Evolutionary conservation across 805 yeast species (phyloP).

Genomic region (Suhomyces kilbournensis): DNA sequence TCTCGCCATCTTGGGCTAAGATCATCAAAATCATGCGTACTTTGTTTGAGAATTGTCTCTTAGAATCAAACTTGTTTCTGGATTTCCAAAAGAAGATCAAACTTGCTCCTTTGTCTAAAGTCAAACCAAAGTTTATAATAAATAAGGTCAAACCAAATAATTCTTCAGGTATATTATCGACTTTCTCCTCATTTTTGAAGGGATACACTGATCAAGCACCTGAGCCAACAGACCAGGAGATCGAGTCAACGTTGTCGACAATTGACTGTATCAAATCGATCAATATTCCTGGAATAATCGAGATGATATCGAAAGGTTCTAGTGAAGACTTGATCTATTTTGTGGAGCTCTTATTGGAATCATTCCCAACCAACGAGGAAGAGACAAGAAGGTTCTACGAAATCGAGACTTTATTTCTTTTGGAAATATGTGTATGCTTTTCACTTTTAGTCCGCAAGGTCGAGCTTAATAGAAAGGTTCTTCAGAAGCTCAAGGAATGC

Average conservation of each 20-base stretch:
- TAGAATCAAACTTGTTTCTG: conserved; percentile 58
- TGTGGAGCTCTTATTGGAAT: conserved; percentile 22
- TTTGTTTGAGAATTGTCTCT: conserved; percentile 68
- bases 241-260: conserved; percentile 79
- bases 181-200: conserved; percentile 87
- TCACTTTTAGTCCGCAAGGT: conserved; percentile 27
- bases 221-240: conserved; percentile 92
- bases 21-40: conserved; percentile 59
- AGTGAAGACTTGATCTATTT: conserved; percentile 33
- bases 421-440: conserved; percentile 43
- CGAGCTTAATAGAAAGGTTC: conserved; percentile 16
- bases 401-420: conserved; percentile 45
- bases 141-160: conserved; percentile 62
- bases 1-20: conserved; percentile 58
- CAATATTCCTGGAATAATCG: conserved; percentile 54
- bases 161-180: conserved; percentile 78
- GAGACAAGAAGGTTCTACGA: conserved; percentile 42
- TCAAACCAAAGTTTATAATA: conserved; percentile 64
- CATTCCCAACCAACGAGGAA: conserved; percentile 25
- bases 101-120: conserved; percentile 54
- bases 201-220: conserved; percentile 82
- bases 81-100: conserved; percentile 60
- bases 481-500: conserved; percentile 8
- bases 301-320: conserved; percentile 41
- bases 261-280: conserved; percentile 79